Evolutionary conservation across 768 basidiomycete genomes (phyloP).

Genomic region (Lactarius hengduanensis): DNA sequence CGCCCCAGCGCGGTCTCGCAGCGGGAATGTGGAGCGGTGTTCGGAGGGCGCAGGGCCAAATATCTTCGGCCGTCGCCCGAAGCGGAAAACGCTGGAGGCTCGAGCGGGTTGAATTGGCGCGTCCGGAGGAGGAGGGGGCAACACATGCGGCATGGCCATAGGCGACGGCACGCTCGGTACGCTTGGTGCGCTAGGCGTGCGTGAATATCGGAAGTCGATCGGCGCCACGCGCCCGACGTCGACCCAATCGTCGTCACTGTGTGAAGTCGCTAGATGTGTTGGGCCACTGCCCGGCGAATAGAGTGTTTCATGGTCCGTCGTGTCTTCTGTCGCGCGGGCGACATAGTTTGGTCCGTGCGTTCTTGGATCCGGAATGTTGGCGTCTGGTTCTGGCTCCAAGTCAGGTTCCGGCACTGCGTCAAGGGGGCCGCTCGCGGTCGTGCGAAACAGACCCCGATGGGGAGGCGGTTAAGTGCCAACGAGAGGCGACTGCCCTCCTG

Average conservation of each 20-base stretch:
- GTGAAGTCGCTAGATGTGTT: constrained; percentile 29
- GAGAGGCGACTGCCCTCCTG: constrained; percentile 69
- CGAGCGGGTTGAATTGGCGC: constrained; percentile 28
- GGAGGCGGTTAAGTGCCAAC: constrained; percentile 53
- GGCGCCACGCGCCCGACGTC: constrained; percentile 51
- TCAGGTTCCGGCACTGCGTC: constrained; percentile 32
- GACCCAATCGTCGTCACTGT: constrained; percentile 52
- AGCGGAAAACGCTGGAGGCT: constrained; percentile 24
- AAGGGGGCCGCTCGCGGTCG: constrained; percentile 51
- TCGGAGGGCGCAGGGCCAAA: constrained; percentile 33
- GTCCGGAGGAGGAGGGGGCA: constrained; percentile 22
- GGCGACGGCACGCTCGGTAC: constrained; percentile 16
- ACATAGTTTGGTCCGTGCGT: constrained; percentile 55
- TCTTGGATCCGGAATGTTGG: constrained; percentile 52
- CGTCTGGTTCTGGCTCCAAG: constrained; percentile 26
- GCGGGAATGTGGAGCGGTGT: constrained; percentile 64
- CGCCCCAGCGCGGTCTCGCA: constrained; percentile 39
- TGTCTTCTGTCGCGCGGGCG: constrained; percentile 21
- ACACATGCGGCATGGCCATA: constrained; percentile 2
- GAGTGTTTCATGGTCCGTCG: constrained; percentile 26
- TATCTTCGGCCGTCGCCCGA: constrained; percentile 27
- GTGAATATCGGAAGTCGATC: constrained; percentile 35
- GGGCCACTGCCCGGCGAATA: constrained; percentile 32
- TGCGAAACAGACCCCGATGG: constrained; percentile 57
- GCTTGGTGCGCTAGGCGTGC: constrained; percentile 26